phyloP scores from a whole-genome alignment of 805 yeast genomes.

The Saccharomyces kudriavzevii region DNA sequence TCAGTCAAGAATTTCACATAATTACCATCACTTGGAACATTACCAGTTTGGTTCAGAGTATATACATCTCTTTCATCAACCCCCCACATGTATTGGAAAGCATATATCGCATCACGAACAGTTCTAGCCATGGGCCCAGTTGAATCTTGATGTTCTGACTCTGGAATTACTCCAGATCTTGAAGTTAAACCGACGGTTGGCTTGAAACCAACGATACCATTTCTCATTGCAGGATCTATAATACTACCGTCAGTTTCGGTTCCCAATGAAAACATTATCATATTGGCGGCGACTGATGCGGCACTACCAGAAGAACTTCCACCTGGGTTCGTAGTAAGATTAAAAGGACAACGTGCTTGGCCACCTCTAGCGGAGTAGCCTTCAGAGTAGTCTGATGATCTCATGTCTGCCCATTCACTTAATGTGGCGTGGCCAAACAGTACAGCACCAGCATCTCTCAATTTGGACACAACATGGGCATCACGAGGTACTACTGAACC shows the following conservation, averaged over 20 bases:
- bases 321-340: slow-evolving; percentile 23
- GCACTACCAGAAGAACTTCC: slow-evolving; percentile 29
- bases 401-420: slow-evolving; percentile 30
- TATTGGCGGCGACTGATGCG: slow-evolving; percentile 24
- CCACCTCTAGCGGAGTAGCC: slow-evolving; percentile 27
- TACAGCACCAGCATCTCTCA: slow-evolving; percentile 27
- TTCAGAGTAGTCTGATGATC: slow-evolving; percentile 22
- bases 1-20: slow-evolving; percentile 20
- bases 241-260: slow-evolving; percentile 29
- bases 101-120: slow-evolving; percentile 25
- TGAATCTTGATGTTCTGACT: slow-evolving; percentile 26
- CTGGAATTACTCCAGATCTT: slow-evolving; percentile 25
- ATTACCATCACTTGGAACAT: slow-evolving; percentile 25
- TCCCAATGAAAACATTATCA: slow-evolving; percentile 25
- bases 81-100: slow-evolving; percentile 27
- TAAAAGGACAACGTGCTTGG: slow-evolving; percentile 25
- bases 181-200: slow-evolving; percentile 28
- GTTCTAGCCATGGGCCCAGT: slow-evolving; percentile 26
- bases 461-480: slow-evolving; percentile 21
- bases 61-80: slow-evolving; percentile 21
- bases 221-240: slow-evolving; percentile 24
- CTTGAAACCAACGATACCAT: slow-evolving; percentile 25
- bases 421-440: slow-evolving; percentile 25
- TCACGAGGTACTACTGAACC: slow-evolving; percentile 28
- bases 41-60: slow-evolving; percentile 23